Evolutionary conservation across 305 asterid species (phyloP).

Genomic region (Fraxinus baroniana): DNA sequence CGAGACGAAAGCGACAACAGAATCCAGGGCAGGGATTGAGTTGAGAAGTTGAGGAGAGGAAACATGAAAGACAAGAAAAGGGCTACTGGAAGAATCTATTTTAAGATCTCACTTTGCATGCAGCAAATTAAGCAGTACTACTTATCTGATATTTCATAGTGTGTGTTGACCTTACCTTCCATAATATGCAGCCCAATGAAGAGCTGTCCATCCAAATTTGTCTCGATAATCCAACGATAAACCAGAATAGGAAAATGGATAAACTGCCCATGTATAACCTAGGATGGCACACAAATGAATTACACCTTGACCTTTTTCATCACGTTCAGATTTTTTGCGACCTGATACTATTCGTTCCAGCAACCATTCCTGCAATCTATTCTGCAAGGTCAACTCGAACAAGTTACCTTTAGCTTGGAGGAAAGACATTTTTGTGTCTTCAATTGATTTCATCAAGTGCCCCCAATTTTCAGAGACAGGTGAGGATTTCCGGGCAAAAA

Average conservation of each 20-base stretch:
- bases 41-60: conserved; percentile 2
- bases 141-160: not conserved
- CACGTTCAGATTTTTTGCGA: conserved; percentile 62
- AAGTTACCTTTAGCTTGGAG: conserved; percentile 70
- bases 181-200: conserved; percentile 94
- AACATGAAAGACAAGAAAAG: not conserved
- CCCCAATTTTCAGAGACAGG: conserved; percentile 53
- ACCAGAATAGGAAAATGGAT: conserved; percentile 76
- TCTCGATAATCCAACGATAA: conserved; percentile 90
- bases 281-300: conserved; percentile 94
- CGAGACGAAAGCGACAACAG: not conserved
- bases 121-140: not conserved
- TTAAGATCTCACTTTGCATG: not conserved
- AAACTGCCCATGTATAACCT: conserved; percentile 84
- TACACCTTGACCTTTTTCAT: conserved; percentile 88
- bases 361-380: conserved; percentile 77
- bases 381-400: conserved; percentile 73
- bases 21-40: not conserved
- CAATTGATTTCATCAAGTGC: conserved; percentile 48
- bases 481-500: conserved; percentile 56
- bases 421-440: conserved; percentile 48
- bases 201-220: conserved; percentile 93
- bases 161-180: conserved; percentile 63
- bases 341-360: conserved; percentile 71
- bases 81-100: not conserved